Evolutionary conservation across 768 basidiomycete species (phyloP), one percentile per base, ranked within the genome.

Genomic region (Pulveroboletus sp.): DNA sequence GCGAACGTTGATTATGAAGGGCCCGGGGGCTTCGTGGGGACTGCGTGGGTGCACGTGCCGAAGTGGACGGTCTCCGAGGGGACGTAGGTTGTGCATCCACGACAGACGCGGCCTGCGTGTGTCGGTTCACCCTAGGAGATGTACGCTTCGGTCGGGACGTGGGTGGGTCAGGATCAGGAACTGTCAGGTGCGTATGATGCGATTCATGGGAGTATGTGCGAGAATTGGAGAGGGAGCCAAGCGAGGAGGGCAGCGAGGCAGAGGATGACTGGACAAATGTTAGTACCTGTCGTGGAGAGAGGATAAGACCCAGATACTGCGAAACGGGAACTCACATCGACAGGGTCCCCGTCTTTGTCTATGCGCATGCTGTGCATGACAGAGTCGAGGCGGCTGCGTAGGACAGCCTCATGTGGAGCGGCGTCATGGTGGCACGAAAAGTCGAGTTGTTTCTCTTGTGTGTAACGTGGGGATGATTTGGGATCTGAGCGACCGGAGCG

Each of bases 351-450:
- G 29, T 61, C 65, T 31, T 11, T 62, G 45, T 64, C 60, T 54
- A 64, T 59, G 17, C 46, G 43, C 57, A 60, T 61, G 52, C 64
- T 62, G 49, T 66, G 63, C n/a, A 83, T 60, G 39, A 80, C 79
- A 2, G 75, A 64, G 65, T 83, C 82, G 16, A 82, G 65, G 11
- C 78, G 70, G 41, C 70, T 75, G 8, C 76, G 72, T 22, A 82
- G 69, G 20, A 78, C 81, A 37, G 76, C 77, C 57, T 76, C 79
- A 45, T 78, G 81, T 1, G 78, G 80, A 14, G 74, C 57, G 45
- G 74, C 50, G 20, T 67, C 67, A 31, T 61, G 58, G 48, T 60
- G 53, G 51, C 55, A 59, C 5, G 46, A 58, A 11, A 54, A 43
- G 7, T 62, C 55, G 46, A 59, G 50, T 40, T 53, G 53, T 32